phyloP scores from a whole-genome alignment of 2,329 filamentous ascomycete genomes.

The Penicillium sp. region DNA sequence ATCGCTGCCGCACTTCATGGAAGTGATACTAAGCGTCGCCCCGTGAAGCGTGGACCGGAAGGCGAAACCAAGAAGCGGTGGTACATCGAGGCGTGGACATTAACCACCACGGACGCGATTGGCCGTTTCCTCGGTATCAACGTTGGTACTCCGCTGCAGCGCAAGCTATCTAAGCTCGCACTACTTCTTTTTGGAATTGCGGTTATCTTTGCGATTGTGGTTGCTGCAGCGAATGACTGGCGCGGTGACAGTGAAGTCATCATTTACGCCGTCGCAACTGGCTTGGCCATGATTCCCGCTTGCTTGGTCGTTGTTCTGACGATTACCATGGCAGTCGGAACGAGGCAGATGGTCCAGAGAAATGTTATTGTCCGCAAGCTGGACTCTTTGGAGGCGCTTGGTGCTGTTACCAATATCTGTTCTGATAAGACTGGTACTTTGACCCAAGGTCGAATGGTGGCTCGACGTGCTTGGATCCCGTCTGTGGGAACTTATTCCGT shows the following conservation, averaged over 20 bases:
- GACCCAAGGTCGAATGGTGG: slow-evolving; percentile 65
- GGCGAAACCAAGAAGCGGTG: slow-evolving; percentile 54
- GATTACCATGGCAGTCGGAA: slow-evolving; percentile 66
- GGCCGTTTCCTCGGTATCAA: slow-evolving; percentile 67
- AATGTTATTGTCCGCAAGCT: slow-evolving; percentile 61
- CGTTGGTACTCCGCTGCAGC: slow-evolving; percentile 68
- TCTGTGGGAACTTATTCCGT: slow-evolving; percentile 59
- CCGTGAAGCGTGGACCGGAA: slow-evolving; percentile 53
- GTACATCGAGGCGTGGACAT: slow-evolving; percentile 52
- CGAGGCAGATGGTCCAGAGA: slow-evolving; percentile 58
- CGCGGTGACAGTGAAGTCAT: slow-evolving; percentile 59
- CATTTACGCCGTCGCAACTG: slow-evolving; percentile 63
- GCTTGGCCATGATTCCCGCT: slow-evolving; percentile 62
- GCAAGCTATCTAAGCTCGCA: slow-evolving; percentile 67
- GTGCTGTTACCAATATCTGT: slow-evolving; percentile 61
- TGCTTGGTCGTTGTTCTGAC: slow-evolving; percentile 66
- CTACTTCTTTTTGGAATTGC: slow-evolving; percentile 66
- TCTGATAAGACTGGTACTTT: slow-evolving; percentile 62
- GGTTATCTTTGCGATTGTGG: slow-evolving; percentile 68
- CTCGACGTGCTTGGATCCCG: slow-evolving; percentile 60
- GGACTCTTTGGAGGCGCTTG: slow-evolving; percentile 60
- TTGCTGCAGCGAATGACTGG: slow-evolving; percentile 64
- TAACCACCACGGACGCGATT: slow-evolving; percentile 59
- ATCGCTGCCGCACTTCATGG: slow-evolving; percentile 65
- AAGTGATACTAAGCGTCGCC: slow-evolving; percentile 53